Percentiles rank a stretch among this genome's conserved stretches.
phyloP scores from a whole-genome alignment of 2,329 filamentous ascomycete genomes.

The Aspergillus sp. region DNA sequence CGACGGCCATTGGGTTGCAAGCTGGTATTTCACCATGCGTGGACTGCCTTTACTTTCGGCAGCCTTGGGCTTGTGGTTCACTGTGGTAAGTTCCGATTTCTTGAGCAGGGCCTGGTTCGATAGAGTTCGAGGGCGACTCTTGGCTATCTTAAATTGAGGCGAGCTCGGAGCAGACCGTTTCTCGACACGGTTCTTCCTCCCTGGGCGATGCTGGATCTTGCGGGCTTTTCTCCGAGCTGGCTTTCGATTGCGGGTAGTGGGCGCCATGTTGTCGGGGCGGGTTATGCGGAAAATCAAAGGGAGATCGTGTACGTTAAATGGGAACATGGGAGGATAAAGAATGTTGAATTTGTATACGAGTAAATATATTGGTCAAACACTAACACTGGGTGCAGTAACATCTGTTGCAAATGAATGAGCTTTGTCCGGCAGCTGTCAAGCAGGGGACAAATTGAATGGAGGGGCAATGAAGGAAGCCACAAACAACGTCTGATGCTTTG shows the following conservation, averaged over 20 bases:
- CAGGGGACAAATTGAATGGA: neutral
- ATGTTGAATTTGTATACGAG: neutral
- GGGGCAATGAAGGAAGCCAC: neutral
- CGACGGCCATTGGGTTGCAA: slow-evolving; percentile 19
- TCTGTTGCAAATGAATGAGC: slow-evolving; percentile 1
- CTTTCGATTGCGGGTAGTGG: slow-evolving; percentile 9
- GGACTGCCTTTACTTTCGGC: neutral
- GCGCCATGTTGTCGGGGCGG: slow-evolving; percentile 15
- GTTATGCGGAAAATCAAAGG: neutral
- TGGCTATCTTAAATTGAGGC: slow-evolving; percentile 13
- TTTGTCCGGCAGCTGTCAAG: neutral
- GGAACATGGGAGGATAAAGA: neutral
- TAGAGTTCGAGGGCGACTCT: neutral
- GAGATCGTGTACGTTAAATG: neutral
- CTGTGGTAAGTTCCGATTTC: neutral
- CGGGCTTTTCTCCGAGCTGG: slow-evolving; percentile 12
- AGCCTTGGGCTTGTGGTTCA: slow-evolving; percentile 5
- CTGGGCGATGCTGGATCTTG: slow-evolving; percentile 10
- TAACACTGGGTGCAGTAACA: neutral
- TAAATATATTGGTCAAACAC: neutral
- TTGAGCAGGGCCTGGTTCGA: slow-evolving; percentile 7
- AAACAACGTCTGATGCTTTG: neutral
- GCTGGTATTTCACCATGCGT: slow-evolving; percentile 16
- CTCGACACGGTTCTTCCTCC: slow-evolving; percentile 10
- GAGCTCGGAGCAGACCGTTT: slow-evolving; percentile 13